A percentile compares a stretch with the other conserved stretches of the same genome.
These are phyloP conservation scores for Friedmanniomyces endolithicus DNA, from an alignment of 495 filamentous ascomycete genomes.

Conservation along the genomic window DNA sequence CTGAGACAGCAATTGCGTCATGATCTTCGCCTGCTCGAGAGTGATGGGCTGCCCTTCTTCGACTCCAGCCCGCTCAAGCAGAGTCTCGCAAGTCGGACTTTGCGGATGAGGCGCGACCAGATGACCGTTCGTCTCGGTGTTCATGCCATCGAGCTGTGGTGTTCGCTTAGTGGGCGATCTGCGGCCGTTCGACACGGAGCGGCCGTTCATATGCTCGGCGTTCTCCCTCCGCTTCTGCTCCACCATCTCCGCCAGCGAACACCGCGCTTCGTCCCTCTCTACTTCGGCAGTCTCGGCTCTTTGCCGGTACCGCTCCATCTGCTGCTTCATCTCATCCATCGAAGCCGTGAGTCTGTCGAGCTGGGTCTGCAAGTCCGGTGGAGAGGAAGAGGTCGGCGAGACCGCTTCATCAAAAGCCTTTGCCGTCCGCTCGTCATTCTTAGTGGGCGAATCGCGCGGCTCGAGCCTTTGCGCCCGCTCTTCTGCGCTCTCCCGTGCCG, in stretches of 20 bases:
- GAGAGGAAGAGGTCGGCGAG: constrained; percentile 10
- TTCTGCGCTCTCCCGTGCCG: constrained; percentile 72
- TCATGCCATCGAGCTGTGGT: neutral
- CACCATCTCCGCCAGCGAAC: constrained; percentile 79
- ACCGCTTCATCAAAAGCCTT: neutral
- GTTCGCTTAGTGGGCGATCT: neutral
- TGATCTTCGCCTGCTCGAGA: constrained; percentile 27
- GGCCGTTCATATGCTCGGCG: constrained; percentile 25
- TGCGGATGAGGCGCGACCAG: constrained; percentile 1
- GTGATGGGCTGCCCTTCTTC: constrained; percentile 26
- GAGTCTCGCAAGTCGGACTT: constrained; percentile 11
- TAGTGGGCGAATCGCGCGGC: constrained; percentile 9
- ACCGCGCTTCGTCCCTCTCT: constrained; percentile 52
- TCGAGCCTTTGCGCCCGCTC: constrained; percentile 63
- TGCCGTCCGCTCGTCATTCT: constrained; percentile 11
- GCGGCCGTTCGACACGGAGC: neutral
- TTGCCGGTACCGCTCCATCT: constrained; percentile 63
- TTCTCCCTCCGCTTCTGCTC: constrained; percentile 62
- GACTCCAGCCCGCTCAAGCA: constrained; percentile 23
- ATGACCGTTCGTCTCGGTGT: constrained; percentile 10
- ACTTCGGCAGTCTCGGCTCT: constrained; percentile 70
- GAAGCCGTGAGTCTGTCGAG: constrained; percentile 70
- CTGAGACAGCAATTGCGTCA: constrained; percentile 33
- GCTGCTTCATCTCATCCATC: constrained; percentile 68
- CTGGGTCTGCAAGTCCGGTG: constrained; percentile 48